Evolutionary conservation across 2,329 filamentous ascomycete species (phyloP), one percentile per base, ranked within the genome.

Genomic region (Colletotrichum horii): DNA sequence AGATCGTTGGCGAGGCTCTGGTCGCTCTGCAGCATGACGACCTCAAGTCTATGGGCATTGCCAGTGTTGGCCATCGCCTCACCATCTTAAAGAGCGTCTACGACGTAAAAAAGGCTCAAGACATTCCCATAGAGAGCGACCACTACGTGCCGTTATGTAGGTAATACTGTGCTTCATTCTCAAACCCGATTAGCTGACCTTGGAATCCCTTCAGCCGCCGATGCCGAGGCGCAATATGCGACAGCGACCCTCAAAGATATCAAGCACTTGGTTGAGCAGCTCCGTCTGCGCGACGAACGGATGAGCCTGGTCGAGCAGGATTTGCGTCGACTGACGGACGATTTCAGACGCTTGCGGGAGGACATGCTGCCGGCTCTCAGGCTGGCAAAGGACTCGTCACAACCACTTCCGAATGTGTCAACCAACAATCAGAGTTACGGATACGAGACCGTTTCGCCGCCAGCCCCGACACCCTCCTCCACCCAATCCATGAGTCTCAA

Each of bases 1-100:
- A 95, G 78, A 97, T 99, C 80, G 94, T 96, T 48, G 97, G 97
- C 78, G 96, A 98, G 83, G 96, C 95, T 68, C 88, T 99, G 77
- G 92, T 98, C 73, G 95, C 95, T 55, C 87, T 99, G 78, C 94
- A 94, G 78, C 97, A 98, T 83, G 95, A 98, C 73, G 96, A 98
- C 83, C 88, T 99, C 80, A 98, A 97, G 85, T 95, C 97, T 82
- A 96, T 98, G 93, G 96, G 96, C 64, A 94, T 99, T 78, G 89
- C 89, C 77, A 98, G 96, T 85, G 95, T 98, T 64, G 97, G 97
- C 55, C 97, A 99, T 86, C 93, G 97, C 76, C 89, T 99, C 80
- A 98, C 96, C 26, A 97, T 99, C 74, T 90, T 99, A 74, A 98
- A 98, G 87, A 96, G 93, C 80, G 96, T 98, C 70, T 98, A 98